These are phyloP conservation scores for Bombardia bombarda DNA, from an alignment of 495 filamentous ascomycete genomes.

Conservation along the genomic window DNA sequence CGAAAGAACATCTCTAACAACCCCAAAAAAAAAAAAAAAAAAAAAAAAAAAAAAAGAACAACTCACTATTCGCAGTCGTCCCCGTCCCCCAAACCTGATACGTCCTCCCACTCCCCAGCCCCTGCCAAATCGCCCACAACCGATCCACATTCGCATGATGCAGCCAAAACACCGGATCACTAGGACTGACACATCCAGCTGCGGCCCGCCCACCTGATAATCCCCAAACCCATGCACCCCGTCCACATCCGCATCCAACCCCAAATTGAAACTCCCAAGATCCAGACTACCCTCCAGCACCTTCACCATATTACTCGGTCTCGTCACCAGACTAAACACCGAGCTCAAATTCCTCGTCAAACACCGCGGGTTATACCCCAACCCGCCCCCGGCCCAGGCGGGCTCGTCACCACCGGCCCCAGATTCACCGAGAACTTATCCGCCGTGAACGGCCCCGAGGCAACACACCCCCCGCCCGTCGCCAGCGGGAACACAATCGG, in stretches of 20 bases:
- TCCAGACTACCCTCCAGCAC: not conserved
- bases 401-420: constrained; percentile 38
- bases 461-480: constrained; percentile 21
- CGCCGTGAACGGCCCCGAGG: not conserved
- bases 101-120: not conserved
- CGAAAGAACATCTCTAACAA: not conserved
- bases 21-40: not conserved
- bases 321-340: not conserved
- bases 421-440: constrained; percentile 30
- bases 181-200: constrained; percentile 15
- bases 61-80: constrained; percentile 1
- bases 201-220: not conserved
- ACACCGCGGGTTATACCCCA: constrained; percentile 6
- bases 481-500: constrained; percentile 27
- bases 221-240: not conserved
- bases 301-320: not conserved
- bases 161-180: constrained; percentile 53
- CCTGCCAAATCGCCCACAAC: constrained; percentile 55
- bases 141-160: constrained; percentile 58
- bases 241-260: not conserved
- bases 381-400: not conserved
- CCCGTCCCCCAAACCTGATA: not conserved
- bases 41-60: not conserved
- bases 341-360: constrained; percentile 2
- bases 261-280: not conserved